These are phyloP conservation scores for Phlyctochytrium arcticum DNA, from an alignment of 192 early-diverging fungal species.

Conservation along the genomic window DNA sequence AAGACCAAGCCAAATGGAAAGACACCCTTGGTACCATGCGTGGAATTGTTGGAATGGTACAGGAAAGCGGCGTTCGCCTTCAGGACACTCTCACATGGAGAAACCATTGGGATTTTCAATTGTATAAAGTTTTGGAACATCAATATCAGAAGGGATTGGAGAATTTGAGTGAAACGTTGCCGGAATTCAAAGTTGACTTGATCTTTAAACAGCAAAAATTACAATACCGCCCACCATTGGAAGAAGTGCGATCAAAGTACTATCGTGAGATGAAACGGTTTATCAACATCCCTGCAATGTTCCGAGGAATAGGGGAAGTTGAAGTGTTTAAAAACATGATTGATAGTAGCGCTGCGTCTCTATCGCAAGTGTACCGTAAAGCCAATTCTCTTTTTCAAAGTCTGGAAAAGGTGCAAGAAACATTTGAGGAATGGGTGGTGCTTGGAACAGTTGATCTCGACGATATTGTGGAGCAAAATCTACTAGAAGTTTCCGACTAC, in stretches of 20 bases:
- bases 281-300: slow-evolving; percentile 50
- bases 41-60: slow-evolving; percentile 28
- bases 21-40: slow-evolving; percentile 43
- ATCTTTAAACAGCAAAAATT: slow-evolving; percentile 53
- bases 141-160: slow-evolving; percentile 51
- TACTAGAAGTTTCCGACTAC: slow-evolving; percentile 43
- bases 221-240: slow-evolving; percentile 50
- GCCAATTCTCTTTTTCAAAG: slow-evolving; percentile 50
- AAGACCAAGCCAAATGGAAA: slow-evolving; percentile 52
- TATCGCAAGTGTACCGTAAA: slow-evolving; percentile 46
- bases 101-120: slow-evolving; percentile 54
- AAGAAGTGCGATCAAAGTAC: slow-evolving; percentile 62
- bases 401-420: slow-evolving; percentile 42
- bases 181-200: slow-evolving; percentile 56
- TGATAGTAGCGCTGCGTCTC: slow-evolving; percentile 37
- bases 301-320: slow-evolving; percentile 43
- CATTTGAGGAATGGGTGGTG: slow-evolving; percentile 57
- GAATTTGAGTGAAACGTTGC: slow-evolving; percentile 39
- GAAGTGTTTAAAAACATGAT: slow-evolving; percentile 44
- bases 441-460: slow-evolving; percentile 51
- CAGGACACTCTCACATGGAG: slow-evolving; percentile 46
- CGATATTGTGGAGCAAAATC: slow-evolving; percentile 41
- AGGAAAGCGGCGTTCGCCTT: slow-evolving; percentile 33
- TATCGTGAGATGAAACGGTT: slow-evolving; percentile 61
- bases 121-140: slow-evolving; percentile 55